A percentile compares a stretch with the other conserved stretches of the same genome.
phyloP scores from a whole-genome alignment of 176 grass and related monocot genomes.

The Eleusine coracana region DNA sequence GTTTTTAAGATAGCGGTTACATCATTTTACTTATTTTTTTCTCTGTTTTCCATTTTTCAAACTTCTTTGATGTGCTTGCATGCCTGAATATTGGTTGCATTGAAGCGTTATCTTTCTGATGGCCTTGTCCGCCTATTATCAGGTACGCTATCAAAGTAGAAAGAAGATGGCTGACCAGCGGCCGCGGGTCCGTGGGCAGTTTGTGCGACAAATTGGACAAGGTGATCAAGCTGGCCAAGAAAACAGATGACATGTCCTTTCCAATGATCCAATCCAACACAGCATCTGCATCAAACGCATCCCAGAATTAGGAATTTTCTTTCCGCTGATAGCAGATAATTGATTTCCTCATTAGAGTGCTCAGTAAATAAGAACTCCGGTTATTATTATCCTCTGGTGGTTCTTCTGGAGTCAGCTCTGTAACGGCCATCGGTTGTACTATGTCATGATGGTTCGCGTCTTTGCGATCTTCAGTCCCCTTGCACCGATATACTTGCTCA shows the following conservation, averaged over 20 bases:
- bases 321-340: constrained; percentile 33
- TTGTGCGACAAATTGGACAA: constrained; percentile 64
- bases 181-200: constrained; percentile 78
- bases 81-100: constrained; percentile 3
- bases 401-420: constrained; percentile 17
- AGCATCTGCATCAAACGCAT: background rate
- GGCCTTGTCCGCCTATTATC: constrained; percentile 41
- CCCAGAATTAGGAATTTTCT: constrained; percentile 32
- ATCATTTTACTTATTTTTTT: background rate
- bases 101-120: constrained; percentile 42
- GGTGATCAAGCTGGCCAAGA: constrained; percentile 45
- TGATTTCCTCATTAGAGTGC: constrained; percentile 27
- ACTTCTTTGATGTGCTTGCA: background rate
- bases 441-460: constrained; percentile 3
- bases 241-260: constrained; percentile 55
- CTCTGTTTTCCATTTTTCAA: background rate
- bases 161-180: constrained; percentile 89
- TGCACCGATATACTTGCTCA: constrained; percentile 14
- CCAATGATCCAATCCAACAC: background rate
- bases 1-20: background rate
- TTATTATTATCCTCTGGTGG: constrained; percentile 6
- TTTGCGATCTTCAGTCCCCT: constrained; percentile 43
- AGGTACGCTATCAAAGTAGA: constrained; percentile 96
- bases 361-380: constrained; percentile 31
- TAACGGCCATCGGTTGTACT: background rate